Evolutionary conservation across 2,329 filamentous ascomycete genomes (phyloP).

Genomic region (Botryotinia convoluta): DNA sequence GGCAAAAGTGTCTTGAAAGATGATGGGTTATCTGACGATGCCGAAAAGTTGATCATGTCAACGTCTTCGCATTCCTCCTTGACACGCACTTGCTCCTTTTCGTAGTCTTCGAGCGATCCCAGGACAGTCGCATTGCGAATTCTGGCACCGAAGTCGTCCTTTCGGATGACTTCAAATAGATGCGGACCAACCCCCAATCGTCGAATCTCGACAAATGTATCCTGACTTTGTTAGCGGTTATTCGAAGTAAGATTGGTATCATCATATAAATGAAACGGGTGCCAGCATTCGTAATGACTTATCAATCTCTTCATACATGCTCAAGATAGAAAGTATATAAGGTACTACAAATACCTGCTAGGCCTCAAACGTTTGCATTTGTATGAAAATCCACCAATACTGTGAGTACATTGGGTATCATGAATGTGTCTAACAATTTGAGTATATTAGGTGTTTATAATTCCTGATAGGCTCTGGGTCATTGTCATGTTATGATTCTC

Average conservation of each 20-base stretch:
- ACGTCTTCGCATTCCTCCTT: conserved; percentile 32
- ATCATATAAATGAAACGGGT: not conserved
- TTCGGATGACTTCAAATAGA: conserved; percentile 72
- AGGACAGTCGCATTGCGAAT: conserved; percentile 80
- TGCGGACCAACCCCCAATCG: conserved; percentile 68
- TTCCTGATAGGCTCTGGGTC: not conserved
- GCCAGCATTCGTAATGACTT: not conserved
- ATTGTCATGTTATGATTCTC: not conserved
- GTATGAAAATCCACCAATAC: not conserved
- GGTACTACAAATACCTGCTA: not conserved
- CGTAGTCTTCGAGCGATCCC: conserved; percentile 49
- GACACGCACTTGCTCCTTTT: conserved; percentile 41
- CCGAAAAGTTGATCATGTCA: conserved; percentile 16
- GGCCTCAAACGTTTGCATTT: not conserved
- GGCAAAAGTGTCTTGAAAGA: conserved; percentile 48
- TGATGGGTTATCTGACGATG: not conserved
- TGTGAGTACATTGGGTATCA: not conserved
- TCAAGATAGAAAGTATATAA: not conserved
- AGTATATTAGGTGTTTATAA: not conserved
- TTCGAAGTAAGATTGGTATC: not conserved
- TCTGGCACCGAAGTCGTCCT: conserved; percentile 72
- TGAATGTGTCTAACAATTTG: not conserved
- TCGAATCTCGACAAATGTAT: conserved; percentile 77
- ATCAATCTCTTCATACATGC: not conserved
- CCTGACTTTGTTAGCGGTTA: conserved; percentile 45